Percentiles rank a stretch among this genome's conserved stretches.
These are phyloP conservation scores for Phoma sp. DNA, from an alignment of 2,329 filamentous ascomycete genomes.

Conservation along the genomic window DNA sequence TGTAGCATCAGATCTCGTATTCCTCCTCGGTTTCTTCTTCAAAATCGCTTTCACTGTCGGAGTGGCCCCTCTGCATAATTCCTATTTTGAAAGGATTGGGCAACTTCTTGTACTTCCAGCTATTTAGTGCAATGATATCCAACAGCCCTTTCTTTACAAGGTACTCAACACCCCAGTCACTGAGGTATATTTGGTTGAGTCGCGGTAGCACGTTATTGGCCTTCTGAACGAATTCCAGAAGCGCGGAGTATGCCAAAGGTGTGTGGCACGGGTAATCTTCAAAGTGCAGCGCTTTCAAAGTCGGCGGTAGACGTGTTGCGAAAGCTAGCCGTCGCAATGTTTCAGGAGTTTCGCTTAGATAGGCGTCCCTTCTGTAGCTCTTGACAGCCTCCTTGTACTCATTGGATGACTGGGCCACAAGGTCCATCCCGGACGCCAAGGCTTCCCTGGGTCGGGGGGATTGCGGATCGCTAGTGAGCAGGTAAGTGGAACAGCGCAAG, in stretches of 20 bases:
- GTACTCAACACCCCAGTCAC: not conserved
- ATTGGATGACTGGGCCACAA: not conserved
- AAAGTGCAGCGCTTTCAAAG: not conserved
- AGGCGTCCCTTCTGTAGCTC: not conserved
- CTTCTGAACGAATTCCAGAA: no score
- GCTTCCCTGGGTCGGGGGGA: not conserved
- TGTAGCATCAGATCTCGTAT: no score
- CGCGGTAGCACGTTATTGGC: not conserved
- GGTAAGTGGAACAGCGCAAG: not conserved
- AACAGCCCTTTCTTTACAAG: not conserved
- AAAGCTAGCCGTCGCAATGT: not conserved
- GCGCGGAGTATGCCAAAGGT: no score
- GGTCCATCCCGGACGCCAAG: not conserved
- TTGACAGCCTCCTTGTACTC: not conserved
- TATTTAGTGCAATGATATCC: not conserved
- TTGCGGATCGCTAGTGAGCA: not conserved
- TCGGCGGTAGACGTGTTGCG: not conserved
- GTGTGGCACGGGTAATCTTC: not conserved
- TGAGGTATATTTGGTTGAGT: not conserved
- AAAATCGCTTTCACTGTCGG: not conserved
- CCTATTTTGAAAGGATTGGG: not conserved
- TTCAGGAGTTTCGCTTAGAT: not conserved
- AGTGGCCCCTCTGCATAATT: not conserved
- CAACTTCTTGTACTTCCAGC: not conserved
- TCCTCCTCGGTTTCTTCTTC: not conserved